phyloP scores from a whole-genome alignment of 2,329 filamentous ascomycete genomes.

The Calycina marina region DNA sequence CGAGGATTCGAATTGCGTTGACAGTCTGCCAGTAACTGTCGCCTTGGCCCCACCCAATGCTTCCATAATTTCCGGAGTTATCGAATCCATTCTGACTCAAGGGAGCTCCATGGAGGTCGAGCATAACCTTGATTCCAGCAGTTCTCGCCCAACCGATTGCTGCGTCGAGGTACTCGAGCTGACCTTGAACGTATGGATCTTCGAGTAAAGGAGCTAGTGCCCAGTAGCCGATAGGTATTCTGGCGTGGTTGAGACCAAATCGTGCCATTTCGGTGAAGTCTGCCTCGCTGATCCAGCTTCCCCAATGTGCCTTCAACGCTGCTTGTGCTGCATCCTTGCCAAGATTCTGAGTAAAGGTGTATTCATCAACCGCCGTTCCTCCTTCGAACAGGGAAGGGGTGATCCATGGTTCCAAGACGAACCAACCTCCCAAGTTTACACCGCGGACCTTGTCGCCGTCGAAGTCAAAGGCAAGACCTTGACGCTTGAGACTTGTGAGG shows the following conservation, averaged over 20 bases:
- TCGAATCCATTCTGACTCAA: constrained; percentile 54
- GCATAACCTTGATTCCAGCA: constrained; percentile 45
- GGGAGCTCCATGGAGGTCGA: constrained; percentile 53
- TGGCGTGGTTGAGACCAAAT: constrained; percentile 43
- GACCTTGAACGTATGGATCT: constrained; percentile 48
- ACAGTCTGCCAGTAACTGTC: constrained; percentile 25
- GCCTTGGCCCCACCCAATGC: constrained; percentile 31
- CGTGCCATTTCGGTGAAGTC: constrained; percentile 28
- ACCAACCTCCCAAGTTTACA: constrained; percentile 45
- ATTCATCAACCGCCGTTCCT: constrained; percentile 22
- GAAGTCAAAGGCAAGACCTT: constrained; percentile 33
- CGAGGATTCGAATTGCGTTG: constrained; percentile 25
- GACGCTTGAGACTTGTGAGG: constrained; percentile 8
- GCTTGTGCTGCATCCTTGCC: constrained; percentile 29
- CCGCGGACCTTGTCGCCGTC: constrained; percentile 40
- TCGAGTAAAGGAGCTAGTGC: constrained; percentile 35
- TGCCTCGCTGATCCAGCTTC: constrained; percentile 32
- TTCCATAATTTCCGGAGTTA: constrained; percentile 41
- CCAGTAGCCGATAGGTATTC: constrained; percentile 55
- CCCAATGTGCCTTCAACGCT: constrained; percentile 41
- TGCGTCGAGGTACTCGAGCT: constrained; percentile 39
- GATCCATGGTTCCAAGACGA: constrained; percentile 31
- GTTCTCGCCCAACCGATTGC: constrained; percentile 43
- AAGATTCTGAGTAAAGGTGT: constrained; percentile 27
- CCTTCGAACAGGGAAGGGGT: constrained; percentile 37